Base-by-base conservation (phyloP, 371 early-diverging fungal species). In the Funneliformis caledonium region DNA sequence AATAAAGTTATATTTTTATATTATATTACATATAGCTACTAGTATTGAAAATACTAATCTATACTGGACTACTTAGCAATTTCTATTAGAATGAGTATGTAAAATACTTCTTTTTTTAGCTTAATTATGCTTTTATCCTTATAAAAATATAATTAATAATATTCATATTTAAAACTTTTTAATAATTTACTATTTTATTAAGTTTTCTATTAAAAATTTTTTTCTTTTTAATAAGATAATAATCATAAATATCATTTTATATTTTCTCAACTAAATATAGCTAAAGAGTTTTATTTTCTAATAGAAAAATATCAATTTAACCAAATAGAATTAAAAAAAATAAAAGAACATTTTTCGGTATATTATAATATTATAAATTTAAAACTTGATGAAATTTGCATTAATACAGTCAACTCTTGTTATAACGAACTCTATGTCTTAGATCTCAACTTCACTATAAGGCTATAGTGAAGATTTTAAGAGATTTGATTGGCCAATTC, bases 301-400 rank as follows among this genome's bases (percentile, higher is more conserved):
- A 6, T 10, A 61, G 11, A 61, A 61, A 61, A 61, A 61, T 61
- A 61, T 61, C 3, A n/a, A n/a, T 10, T 61, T 61, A n/a, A n/a
- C n/a, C n/a, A n/a, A n/a, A n/a, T n/a, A n/a, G n/a, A 61, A 61
- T 61, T 61, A 61, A 61, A 26, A 19, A 61, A 26, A 61, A 61
- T 61, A n/a, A 61, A 61, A 61, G 11, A 61, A 5, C 5, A 61
- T 61, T 61, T 45, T 45, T 45, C 8, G n/a, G 45, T 45, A 4
- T 45, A 45, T 45, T 45, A 45, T 45, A 45, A 45, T 45, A 45
- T 45, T 45, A 45, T 4, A 45, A 45, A 45, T 45, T 4, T 4
- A 45, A 4, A 2, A 45, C 45, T 45, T 45, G 8, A 45, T 2
- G 8, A 45, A 45, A 4, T 4, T 4, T 4, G 2, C 8, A 8